phyloP scores from a whole-genome alignment of 345 rosid species.

The Melastoma malabathricum region DNA sequence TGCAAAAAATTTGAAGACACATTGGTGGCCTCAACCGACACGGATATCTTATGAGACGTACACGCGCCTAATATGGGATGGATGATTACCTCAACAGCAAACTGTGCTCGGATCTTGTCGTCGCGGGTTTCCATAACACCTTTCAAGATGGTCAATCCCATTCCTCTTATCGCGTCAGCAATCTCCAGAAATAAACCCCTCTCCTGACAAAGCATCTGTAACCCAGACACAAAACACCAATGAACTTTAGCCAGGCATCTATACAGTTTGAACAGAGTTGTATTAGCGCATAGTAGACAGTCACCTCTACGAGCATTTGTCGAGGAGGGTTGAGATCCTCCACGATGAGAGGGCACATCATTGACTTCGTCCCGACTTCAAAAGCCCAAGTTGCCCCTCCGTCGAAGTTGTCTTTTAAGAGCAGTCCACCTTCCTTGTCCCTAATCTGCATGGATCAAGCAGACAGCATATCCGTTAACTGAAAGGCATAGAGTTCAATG shows the following conservation, averaged over 20 bases:
- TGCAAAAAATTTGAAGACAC: slow-evolving; percentile 12
- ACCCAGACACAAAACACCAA: background rate
- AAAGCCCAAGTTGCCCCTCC: slow-evolving; percentile 99
- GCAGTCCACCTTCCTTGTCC: slow-evolving; percentile 38
- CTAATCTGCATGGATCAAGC: slow-evolving; percentile 31
- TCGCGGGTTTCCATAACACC: slow-evolving; percentile 76
- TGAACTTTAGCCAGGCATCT: background rate
- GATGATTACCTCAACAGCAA: slow-evolving; percentile 67
- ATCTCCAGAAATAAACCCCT: slow-evolving; percentile 91
- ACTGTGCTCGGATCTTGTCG: slow-evolving; percentile 85
- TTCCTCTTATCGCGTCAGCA: slow-evolving; percentile 73
- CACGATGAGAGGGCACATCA: slow-evolving; percentile 84
- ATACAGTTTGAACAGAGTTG: background rate
- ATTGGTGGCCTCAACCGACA: background rate
- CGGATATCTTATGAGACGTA: too few relatives aligned
- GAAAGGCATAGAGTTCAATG: background rate
- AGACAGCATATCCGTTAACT: background rate
- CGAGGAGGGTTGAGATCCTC: slow-evolving; percentile 90
- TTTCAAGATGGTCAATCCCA: slow-evolving; percentile 90
- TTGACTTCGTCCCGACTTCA: slow-evolving; percentile 82
- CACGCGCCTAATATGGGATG: background rate
- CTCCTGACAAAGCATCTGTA: slow-evolving; percentile 90
- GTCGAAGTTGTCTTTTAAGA: slow-evolving; percentile 45
- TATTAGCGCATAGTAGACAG: too few relatives aligned
- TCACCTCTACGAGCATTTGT: slow-evolving; percentile 86